Evolutionary conservation across 768 basidiomycete species (phyloP).

Genomic region (Solioccasus polychromus): DNA sequence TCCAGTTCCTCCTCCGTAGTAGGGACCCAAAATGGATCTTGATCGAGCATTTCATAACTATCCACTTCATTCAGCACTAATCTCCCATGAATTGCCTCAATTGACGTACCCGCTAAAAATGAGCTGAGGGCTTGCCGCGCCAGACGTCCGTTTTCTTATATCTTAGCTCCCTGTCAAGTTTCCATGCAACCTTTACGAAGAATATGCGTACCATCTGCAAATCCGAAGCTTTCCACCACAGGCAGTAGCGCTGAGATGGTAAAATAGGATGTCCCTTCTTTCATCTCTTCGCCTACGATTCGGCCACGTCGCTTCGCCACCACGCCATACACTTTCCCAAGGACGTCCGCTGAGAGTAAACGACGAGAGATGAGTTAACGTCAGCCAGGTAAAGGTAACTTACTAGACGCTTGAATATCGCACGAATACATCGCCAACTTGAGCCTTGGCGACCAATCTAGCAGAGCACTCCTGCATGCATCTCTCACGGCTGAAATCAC

Average conservation of each 20-base stretch:
- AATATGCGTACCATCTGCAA: constrained; percentile 76
- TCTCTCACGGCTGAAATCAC: constrained; percentile 87
- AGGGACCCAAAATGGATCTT: constrained; percentile 97
- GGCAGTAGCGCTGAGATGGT: constrained; percentile 88
- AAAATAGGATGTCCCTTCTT: constrained; percentile 94
- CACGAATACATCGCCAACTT: constrained; percentile 99
- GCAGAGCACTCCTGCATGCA: constrained; percentile 80
- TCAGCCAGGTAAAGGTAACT: constrained; percentile 29
- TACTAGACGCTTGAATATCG: constrained; percentile 97
- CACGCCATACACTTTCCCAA: constrained; percentile 96
- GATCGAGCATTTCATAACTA: constrained; percentile 90
- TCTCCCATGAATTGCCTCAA: background rate
- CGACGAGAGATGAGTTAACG: constrained; percentile 7
- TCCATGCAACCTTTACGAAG: background rate
- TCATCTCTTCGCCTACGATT: constrained; percentile 98
- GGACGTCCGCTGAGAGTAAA: constrained; percentile 72
- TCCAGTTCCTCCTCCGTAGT: constrained; percentile 96
- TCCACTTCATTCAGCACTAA: constrained; percentile 15
- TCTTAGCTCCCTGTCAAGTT: constrained; percentile 46
- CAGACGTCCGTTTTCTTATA: constrained; percentile 93
- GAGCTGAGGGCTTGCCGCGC: constrained; percentile 94
- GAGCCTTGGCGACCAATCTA: constrained; percentile 97
- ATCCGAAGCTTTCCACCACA: constrained; percentile 96
- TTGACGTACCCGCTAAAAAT: constrained; percentile 86
- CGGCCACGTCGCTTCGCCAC: constrained; percentile 87